Conservation (phyloP, 2,329 filamentous ascomycete species). For the Cladophialophora psammophila region DNA sequence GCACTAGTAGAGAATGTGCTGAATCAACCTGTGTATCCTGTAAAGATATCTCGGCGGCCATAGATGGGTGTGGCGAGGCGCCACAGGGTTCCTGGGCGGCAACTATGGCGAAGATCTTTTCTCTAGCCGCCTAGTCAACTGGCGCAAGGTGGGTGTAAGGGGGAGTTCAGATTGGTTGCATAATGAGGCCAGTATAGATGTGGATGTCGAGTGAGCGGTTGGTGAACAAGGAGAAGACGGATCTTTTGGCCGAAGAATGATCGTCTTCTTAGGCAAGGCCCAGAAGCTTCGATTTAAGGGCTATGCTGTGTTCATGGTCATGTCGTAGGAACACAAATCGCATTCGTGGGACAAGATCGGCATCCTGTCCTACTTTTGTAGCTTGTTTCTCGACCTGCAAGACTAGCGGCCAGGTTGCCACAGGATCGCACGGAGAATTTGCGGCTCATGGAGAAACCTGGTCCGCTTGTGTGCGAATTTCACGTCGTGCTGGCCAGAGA, state of each 20-base stretch:
- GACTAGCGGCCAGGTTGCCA: conserved; percentile 19
- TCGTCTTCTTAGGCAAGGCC: conserved; percentile 19
- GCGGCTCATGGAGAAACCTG: conserved; percentile 9
- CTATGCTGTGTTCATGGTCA: not conserved
- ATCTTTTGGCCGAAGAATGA: not conserved
- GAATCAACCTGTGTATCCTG: not conserved
- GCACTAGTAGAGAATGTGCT: not conserved
- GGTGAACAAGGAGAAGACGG: not conserved
- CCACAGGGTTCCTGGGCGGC: not conserved
- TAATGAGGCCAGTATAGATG: not conserved
- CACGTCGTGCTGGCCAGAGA: not conserved
- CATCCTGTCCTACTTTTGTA: conserved; percentile 3
- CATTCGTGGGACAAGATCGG: conserved; percentile 22
- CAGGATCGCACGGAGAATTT: conserved; percentile 24
- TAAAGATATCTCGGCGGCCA: not conserved
- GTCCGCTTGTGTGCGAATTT: conserved; percentile 5
- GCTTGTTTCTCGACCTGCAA: conserved; percentile 5
- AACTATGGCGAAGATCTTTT: not conserved
- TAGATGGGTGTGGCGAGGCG: not conserved
- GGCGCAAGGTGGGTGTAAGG: not conserved
- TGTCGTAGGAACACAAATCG: not conserved
- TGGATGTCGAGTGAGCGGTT: not conserved
- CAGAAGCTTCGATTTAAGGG: conserved; percentile 30
- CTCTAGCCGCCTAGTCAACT: not conserved
- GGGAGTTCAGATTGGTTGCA: not conserved